These are phyloP conservation scores for Aphanoascus verrucosus DNA, from an alignment of 2,329 filamentous ascomycete species.

Conservation along the genomic window DNA sequence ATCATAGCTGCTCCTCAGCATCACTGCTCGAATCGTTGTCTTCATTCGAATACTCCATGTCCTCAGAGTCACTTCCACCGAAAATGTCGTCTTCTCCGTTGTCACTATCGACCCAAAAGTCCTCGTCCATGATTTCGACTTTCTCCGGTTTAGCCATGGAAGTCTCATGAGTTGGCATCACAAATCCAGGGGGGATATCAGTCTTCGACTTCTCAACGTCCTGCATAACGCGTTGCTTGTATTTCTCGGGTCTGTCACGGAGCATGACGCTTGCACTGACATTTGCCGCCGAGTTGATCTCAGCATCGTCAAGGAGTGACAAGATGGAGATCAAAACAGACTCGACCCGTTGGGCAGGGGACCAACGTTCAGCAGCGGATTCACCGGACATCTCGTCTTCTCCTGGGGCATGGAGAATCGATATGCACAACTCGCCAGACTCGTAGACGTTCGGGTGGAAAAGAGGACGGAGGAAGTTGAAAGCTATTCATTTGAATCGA, in stretches of 20 bases:
- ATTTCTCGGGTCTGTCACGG: conserved; percentile 58
- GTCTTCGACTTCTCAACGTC: conserved; percentile 63
- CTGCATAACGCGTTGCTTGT: conserved; percentile 57
- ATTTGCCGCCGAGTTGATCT: conserved; percentile 87
- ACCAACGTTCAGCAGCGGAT: conserved; percentile 82
- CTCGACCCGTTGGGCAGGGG: conserved; percentile 84
- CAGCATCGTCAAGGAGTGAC: conserved; percentile 82
- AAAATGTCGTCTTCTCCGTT: conserved; percentile 65
- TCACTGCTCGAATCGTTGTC: conserved; percentile 47
- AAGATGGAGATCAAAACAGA: conserved; percentile 88
- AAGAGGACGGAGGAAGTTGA: conserved; percentile 70
- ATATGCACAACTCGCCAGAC: conserved; percentile 88
- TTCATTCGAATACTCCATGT: conserved; percentile 34
- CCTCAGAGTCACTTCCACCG: conserved; percentile 56
- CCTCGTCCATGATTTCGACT: conserved; percentile 51
- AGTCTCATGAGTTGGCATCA: conserved; percentile 66
- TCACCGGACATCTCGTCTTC: conserved; percentile 91
- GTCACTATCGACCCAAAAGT: conserved; percentile 71
- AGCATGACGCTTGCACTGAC: conserved; percentile 85
- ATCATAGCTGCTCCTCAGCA: conserved; percentile 14
- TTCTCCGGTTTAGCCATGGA: conserved; percentile 39
- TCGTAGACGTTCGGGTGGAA: conserved; percentile 91
- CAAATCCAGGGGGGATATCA: conserved; percentile 68
- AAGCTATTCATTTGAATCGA: conserved; percentile 42
- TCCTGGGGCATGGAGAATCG: conserved; percentile 84